Percentiles rank a stretch among this genome's conserved stretches.
phyloP scores from a whole-genome alignment of 164 flowering plant species.

The Umbilicus rupestris region DNA sequence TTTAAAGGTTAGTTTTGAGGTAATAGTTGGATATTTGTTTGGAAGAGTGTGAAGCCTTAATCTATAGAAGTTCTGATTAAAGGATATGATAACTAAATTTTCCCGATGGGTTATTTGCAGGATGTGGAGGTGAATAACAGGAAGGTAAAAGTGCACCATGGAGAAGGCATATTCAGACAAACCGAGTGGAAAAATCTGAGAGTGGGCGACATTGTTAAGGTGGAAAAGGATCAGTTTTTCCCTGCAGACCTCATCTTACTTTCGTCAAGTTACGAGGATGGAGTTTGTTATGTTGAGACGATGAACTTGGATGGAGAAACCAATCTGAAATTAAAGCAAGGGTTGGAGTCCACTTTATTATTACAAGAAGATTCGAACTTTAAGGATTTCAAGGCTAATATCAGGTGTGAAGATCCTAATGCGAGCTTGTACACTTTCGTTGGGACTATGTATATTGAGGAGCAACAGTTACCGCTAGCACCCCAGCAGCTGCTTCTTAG shows the following conservation, averaged over 20 bases:
- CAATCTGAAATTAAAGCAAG: conserved; percentile 87
- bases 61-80: not conserved
- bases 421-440: conserved; percentile 77
- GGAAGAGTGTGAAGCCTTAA: not conserved
- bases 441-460: conserved; percentile 66
- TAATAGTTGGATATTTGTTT: not conserved
- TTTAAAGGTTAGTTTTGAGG: not conserved
- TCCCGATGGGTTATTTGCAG: conserved; percentile 24
- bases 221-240: conserved; percentile 76
- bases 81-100: not conserved
- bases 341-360: conserved; percentile 53
- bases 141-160: conserved; percentile 53
- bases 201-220: conserved; percentile 86
- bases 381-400: conserved; percentile 47
- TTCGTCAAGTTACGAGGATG: conserved; percentile 85
- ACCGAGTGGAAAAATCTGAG: conserved; percentile 70
- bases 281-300: conserved; percentile 88
- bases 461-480: conserved; percentile 47
- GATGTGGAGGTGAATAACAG: conserved; percentile 82
- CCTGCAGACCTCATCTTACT: conserved; percentile 88
- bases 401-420: conserved; percentile 96
- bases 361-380: conserved; percentile 48
- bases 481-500: conserved; percentile 86
- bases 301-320: conserved; percentile 99
- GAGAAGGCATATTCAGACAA: conserved; percentile 47